Evolutionary conservation across 495 filamentous ascomycete species (phyloP).

Genomic region (Hypoxylon perforatum): DNA sequence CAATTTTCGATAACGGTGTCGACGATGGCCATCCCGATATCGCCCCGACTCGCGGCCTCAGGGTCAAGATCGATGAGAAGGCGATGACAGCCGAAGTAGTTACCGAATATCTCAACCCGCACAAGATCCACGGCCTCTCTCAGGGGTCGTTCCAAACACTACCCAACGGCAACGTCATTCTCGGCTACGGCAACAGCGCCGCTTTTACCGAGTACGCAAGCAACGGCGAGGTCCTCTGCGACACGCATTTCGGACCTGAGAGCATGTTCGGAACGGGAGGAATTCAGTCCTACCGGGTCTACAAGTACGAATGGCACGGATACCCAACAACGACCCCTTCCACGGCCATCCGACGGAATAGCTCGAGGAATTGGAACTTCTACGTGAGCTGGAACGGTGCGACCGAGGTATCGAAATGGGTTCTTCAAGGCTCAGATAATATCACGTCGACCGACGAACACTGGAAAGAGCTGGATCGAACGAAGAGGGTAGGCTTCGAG

Average conservation of each 20-base stretch:
- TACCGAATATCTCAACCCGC: slow-evolving; percentile 48
- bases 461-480: slow-evolving; percentile 39
- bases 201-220: slow-evolving; percentile 68
- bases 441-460: slow-evolving; percentile 25
- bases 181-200: slow-evolving; percentile 69
- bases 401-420: slow-evolving; percentile 48
- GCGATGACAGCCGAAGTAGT: slow-evolving; percentile 55
- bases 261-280: slow-evolving; percentile 32
- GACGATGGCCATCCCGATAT: slow-evolving; percentile 51
- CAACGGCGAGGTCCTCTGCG: slow-evolving; percentile 64
- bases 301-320: slow-evolving; percentile 46
- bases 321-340: slow-evolving; percentile 34
- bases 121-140: slow-evolving; percentile 62
- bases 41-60: slow-evolving; percentile 58
- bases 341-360: slow-evolving; percentile 23
- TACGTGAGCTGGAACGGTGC: slow-evolving; percentile 56
- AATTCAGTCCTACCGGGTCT: slow-evolving; percentile 46
- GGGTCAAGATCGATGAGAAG: slow-evolving; percentile 55
- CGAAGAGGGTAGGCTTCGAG: slow-evolving; percentile 46
- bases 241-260: slow-evolving; percentile 42
- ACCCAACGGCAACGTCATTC: slow-evolving; percentile 64
- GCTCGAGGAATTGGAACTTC: slow-evolving; percentile 36
- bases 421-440: slow-evolving; percentile 39
- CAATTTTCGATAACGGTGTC: slow-evolving; percentile 50
- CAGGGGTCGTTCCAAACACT: slow-evolving; percentile 71